Percentiles rank a stretch among this genome's conserved stretches.
Conservation (phyloP, 257 asterid genomes). For the Solanum bukasovii region DNA sequence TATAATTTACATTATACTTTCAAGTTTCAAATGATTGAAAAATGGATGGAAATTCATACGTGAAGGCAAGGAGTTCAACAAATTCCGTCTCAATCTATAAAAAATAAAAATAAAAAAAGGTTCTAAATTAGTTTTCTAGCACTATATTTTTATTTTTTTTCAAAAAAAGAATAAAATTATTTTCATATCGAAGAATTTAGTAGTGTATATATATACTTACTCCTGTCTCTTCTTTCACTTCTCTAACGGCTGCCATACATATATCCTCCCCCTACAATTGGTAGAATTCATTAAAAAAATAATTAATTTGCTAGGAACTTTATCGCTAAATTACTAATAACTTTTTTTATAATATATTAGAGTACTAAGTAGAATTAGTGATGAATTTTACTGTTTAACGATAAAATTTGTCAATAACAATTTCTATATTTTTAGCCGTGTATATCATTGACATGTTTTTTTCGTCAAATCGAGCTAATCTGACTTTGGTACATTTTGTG, state of each 20-base stretch:
- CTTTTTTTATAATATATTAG: not conserved
- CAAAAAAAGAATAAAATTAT: no score
- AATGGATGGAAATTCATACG: slow-evolving; percentile 22
- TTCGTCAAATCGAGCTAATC: not conserved
- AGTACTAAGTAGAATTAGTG: no score
- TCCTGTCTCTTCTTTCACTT: slow-evolving; percentile 95
- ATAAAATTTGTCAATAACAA: not conserved
- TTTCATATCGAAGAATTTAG: not conserved
- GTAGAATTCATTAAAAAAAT: no score
- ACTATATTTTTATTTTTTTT: not conserved
- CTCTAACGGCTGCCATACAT: slow-evolving; percentile 78
- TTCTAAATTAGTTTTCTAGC: not conserved
- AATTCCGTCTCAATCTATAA: slow-evolving; percentile 70
- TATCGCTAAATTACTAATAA: not conserved
- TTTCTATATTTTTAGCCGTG: no score
- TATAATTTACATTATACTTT: not conserved
- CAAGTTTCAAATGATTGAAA: not conserved
- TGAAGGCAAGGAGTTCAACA: slow-evolving; percentile 67
- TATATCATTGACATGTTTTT: no score
- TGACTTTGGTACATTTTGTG: not conserved
- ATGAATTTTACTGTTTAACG: no score
- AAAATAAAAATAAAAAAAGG: no score
- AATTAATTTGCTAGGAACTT: not conserved
- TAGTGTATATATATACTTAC: slow-evolving; percentile 25
- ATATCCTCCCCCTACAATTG: slow-evolving; percentile 69